Evolutionary conservation across 768 basidiomycete species (phyloP), one percentile per base, ranked within the genome.

Genomic region (Pisolithus albus): DNA sequence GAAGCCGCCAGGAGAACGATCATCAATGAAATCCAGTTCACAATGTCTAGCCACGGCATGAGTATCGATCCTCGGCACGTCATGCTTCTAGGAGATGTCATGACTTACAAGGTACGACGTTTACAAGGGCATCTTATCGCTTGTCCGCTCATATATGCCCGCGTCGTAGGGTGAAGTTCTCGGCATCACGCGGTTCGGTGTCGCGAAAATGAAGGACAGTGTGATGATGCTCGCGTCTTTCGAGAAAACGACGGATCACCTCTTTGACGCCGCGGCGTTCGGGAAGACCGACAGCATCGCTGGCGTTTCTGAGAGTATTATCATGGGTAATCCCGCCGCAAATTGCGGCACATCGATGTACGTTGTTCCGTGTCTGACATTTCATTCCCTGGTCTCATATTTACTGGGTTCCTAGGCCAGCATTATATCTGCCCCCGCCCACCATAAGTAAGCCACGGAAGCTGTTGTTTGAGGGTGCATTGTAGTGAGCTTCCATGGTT

Each of bases 171-270:
- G 96, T 40, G 95, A 98, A 66, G 93, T 98, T 1, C 73, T 99
- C 47, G 96, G 96, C 42, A 98, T 99, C 67, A 99, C 96, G 7
- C 88, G 96, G 28, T 98, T 98, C 69, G 96, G 96, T 64, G 95
- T 99, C 23, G 91, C 94, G 7, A 97, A 97, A 74, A 98, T 98
- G 92, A 98, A 98, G 69, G 96, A 99, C 69, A 92, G 91, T 61
- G 94, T 97, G 1, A 81, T 99, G 61, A 99, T 98, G 96, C 75
- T 98, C 61, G 96, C 96, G 9, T 96, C 92, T 23, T 99, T 99
- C 69, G 96, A 99, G 71, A 98, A 98, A 75, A 98, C 96, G 15
- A 99, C 96, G 13, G 96, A 99, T 73, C 96, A 99, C 68, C 72
- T 99, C 53, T 99, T 99, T 70, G 93, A 99, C 63, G 96, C 96